Evolutionary conservation across 2,329 filamentous ascomycete genomes (phyloP).

Genomic region (Venturia oleaginea): DNA sequence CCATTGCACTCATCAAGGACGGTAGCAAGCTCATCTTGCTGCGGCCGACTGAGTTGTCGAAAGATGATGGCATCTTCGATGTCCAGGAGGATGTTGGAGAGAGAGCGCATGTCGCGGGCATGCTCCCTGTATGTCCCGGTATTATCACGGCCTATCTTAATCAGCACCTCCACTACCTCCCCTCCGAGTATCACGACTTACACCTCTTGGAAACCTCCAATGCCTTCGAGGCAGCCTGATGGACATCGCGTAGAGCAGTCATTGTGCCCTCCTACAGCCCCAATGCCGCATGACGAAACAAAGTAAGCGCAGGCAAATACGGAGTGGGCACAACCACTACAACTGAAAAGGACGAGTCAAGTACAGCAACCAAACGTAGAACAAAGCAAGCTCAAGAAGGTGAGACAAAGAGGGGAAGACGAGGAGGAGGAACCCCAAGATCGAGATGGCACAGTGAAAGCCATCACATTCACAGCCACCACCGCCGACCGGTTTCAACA

Average conservation of each 20-base stretch:
- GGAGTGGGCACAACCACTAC: neutral
- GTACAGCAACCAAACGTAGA: too few species aligned
- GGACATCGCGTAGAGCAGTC: neutral
- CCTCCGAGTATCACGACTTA: neutral
- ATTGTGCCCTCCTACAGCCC: neutral
- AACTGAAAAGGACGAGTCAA: too few species aligned
- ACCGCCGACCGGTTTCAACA: neutral
- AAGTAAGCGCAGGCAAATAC: neutral
- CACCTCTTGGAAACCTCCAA: constrained; percentile 5
- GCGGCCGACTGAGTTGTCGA: constrained; percentile 19
- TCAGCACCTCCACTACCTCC: neutral
- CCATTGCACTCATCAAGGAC: neutral
- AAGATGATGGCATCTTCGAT: constrained; percentile 22
- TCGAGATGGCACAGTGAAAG: too few species aligned
- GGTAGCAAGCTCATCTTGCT: constrained; percentile 16
- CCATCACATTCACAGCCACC: neutral
- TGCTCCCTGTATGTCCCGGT: constrained; percentile 23
- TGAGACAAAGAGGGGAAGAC: neutral
- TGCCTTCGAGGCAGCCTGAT: neutral
- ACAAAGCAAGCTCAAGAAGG: neutral
- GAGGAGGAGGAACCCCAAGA: neutral
- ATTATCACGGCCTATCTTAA: neutral
- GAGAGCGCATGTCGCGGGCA: constrained; percentile 21
- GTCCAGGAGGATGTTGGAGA: constrained; percentile 23
- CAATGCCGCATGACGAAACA: too few species aligned